Evolutionary conservation across 768 basidiomycete genomes (phyloP), one percentile per base, ranked within the genome.

Genomic region (Pleurotus djamor): DNA sequence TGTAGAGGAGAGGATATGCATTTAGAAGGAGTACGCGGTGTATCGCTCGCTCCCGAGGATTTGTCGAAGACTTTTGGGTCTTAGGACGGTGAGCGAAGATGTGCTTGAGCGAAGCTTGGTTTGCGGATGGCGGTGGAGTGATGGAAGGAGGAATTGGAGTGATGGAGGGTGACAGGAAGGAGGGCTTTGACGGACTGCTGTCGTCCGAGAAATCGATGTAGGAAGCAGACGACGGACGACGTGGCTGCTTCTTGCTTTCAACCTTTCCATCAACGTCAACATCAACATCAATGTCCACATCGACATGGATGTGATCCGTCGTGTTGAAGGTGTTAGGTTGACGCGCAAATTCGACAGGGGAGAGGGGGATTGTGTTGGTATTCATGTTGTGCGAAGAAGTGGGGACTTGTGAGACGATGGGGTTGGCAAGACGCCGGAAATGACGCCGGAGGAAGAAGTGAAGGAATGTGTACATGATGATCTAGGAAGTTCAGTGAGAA

Each of bases 1-100:
- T 64, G 45, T 64, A 64, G 21, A 57, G 57, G 41, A 64, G 41
- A 10, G 61, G 63, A 43, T 64, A 64, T 9, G 63, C 63, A 34
- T 60, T 64, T 6, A 64, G 58, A 16, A 62, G 52, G 32, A 62
- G 47, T 14, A 62, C 49, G 14, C 55, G 37, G 48, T 56, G 52
- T 37, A 56, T 56, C 14, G 54, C 54, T 28, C 54, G 54, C 14
- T 56, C 54, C 9, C 54, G 37, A 9, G 54, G 54, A 14, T 56
- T 56, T 4, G 21, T 38, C 9, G 54, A 56, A 28, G 52, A 54
- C 16, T 38, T 44, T 43, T 17, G 21, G 21, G 41, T 9, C 16
- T 2, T 56, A 16, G 45, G 45, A 17, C 21, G 54, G 21, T 56
- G 54, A 17, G 54, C 36, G 41, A 56, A 56, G 13, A 56, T 38